phyloP scores from a whole-genome alignment of 2,329 filamentous ascomycete genomes.

The Herpotrichia juniperi region DNA sequence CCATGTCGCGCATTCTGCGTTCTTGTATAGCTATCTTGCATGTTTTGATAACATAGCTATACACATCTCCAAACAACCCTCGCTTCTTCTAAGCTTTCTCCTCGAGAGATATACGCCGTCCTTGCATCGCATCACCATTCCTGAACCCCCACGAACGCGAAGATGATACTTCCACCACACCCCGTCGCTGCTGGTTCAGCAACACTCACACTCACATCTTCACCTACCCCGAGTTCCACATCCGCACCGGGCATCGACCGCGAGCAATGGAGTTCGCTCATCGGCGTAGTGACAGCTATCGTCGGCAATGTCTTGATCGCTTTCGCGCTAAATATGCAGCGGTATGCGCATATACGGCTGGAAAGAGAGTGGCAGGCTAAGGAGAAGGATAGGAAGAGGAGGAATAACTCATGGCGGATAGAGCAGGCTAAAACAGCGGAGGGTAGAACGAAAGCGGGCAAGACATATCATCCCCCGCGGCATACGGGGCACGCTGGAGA shows the following conservation, averaged over 20 bases:
- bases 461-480: constrained; percentile 13
- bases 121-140: constrained; percentile 13
- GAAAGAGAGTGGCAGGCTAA: constrained; percentile 69
- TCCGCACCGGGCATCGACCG: constrained; percentile 14
- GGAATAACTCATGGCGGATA: constrained; percentile 52
- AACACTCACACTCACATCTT: constrained; percentile 9
- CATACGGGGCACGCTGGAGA: constrained; percentile 7
- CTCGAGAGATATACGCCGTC: neutral
- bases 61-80: no score
- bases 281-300: constrained; percentile 93
- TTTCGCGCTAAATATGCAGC: constrained; percentile 92
- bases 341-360: constrained; percentile 90
- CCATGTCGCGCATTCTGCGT: constrained; percentile 16
- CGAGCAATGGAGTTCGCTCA: constrained; percentile 82
- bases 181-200: constrained; percentile 31
- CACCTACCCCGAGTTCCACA: constrained; percentile 9
- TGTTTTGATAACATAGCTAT: neutral
- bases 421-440: constrained; percentile 43
- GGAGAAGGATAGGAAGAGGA: constrained; percentile 37
- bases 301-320: constrained; percentile 93
- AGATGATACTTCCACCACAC: constrained; percentile 34
- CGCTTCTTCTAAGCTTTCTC: constrained; percentile 9
- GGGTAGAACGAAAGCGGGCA: constrained; percentile 22
- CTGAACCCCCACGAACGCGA: constrained; percentile 8
- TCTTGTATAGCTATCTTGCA: constrained; percentile 11